Base-by-base conservation (phyloP, 208 protist genomes). In the Hexamita inflata region DNA sequence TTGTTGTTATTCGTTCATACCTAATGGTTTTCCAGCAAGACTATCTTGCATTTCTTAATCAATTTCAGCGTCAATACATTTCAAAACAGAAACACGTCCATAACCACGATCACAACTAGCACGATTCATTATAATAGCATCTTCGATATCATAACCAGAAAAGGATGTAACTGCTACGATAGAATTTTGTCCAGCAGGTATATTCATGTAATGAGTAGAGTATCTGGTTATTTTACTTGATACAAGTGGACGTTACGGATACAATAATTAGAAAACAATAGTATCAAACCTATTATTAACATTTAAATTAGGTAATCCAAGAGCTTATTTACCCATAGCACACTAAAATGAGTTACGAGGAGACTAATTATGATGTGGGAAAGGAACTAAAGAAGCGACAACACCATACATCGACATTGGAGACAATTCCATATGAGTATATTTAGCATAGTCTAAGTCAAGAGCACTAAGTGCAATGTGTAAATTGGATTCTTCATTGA, bases 281-380 rank as follows among this genome's bases (percentile, higher is more conserved):
- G 96, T 97, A 82, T 99, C 97, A 26, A 97, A 93, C 60, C 97
- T 87, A 38, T 91, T 86, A 0, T 84, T 35, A 73, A 91, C 84
- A 77, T 92, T 92, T 49, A 87, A 83, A 13, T 88, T 89, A 82
- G 95, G 93, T 11, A 86, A 87, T 49, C 94, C 93, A 19, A 97
- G 92, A 0, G 93, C 94, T 82, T 99, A 95, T 81, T 98, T 99
- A 75, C 96, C 97, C 97, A 99, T 99, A 64, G 96, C 94, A 73
- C 93, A 98, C 88, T 99, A 96, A 81, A 98, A 99, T 2, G 95
- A 99, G 83, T 99, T 99, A 45, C 97, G 88, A 28, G 96, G 95
- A 1, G 94, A 98, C 84, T 99, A 96, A 83, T 99, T 99, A 85
- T 99, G 97, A 86, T 99, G 93, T 9, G 97, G 96, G 85, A 95